These are phyloP conservation scores for Aspergillus neoniger DNA, from an alignment of 2,329 filamentous ascomycete species.

Conservation along the genomic window DNA sequence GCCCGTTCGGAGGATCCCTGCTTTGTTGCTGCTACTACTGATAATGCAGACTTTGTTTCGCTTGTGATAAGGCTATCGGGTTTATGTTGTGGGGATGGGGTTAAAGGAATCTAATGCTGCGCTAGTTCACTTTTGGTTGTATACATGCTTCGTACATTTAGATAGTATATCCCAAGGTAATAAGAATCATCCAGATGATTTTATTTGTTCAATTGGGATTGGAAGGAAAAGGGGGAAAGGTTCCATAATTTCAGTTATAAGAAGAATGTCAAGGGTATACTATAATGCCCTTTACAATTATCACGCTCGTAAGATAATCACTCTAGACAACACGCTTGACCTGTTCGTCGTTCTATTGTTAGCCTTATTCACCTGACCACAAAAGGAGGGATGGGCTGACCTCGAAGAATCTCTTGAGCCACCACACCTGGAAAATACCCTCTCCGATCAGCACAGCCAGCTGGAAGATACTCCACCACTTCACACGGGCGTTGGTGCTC, in stretches of 20 bases:
- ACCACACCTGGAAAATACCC: conserved; percentile 98
- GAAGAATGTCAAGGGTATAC: neutral
- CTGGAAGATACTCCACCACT: conserved; percentile 99
- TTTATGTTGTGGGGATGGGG: neutral
- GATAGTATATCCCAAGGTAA: neutral
- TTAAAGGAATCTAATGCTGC: neutral
- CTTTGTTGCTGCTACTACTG: neutral
- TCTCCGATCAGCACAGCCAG: conserved; percentile 84
- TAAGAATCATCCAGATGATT: conserved; percentile 15
- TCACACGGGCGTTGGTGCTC: conserved; percentile 95
- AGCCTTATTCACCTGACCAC: neutral
- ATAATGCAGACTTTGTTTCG: neutral
- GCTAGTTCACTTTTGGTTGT: neutral
- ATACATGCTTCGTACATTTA: conserved; percentile 1
- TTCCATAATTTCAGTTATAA: conserved; percentile 6
- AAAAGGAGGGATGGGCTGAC: conserved; percentile 42
- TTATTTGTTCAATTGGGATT: neutral
- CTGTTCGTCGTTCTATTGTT: conserved; percentile 26
- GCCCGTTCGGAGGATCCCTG: neutral
- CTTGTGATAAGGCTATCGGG: neutral
- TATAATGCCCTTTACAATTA: conserved; percentile 9
- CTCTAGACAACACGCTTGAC: conserved; percentile 50
- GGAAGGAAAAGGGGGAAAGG: neutral
- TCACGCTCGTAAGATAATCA: conserved; percentile 17
- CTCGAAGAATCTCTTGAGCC: conserved; percentile 98